Percentiles rank a stretch among this genome's conserved stretches.
Conservation (phyloP, 176 grass and related monocot species). For the Poa annua region DNA sequence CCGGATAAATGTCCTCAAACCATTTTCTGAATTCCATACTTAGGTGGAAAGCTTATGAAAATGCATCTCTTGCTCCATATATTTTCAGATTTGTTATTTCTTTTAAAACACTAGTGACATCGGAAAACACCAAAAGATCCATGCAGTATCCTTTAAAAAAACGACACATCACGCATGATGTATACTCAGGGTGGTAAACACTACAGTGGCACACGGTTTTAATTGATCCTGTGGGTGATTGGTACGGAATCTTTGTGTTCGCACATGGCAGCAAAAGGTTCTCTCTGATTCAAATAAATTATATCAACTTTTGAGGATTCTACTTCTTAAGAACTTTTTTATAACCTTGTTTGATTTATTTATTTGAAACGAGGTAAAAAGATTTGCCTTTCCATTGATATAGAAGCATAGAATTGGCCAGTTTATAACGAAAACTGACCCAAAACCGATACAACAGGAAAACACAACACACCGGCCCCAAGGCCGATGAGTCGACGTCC, state of each 20-base stretch:
- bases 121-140: background rate
- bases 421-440: too few relatives aligned
- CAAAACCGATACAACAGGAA: too few relatives aligned
- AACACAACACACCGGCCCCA: too few relatives aligned
- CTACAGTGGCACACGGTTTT: background rate
- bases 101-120: background rate
- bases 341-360: too few relatives aligned
- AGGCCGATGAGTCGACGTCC: too few relatives aligned
- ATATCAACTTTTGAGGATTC: background rate
- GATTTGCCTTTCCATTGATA: too few relatives aligned
- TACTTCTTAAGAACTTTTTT: background rate
- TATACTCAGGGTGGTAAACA: background rate
- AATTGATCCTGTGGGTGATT: background rate
- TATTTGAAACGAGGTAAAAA: too few relatives aligned
- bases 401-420: too few relatives aligned
- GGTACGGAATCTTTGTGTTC: too few relatives aligned
- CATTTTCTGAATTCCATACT: background rate
- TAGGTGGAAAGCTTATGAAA: background rate
- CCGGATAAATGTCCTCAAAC: background rate
- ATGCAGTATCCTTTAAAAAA: background rate
- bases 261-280: background rate
- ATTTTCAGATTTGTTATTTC: slow-evolving; percentile 1
- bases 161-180: background rate
- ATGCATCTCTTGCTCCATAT: background rate
- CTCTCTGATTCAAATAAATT: background rate